Base-by-base conservation (phyloP, 2,329 filamentous ascomycete genomes). In the Plenodomus tracheiphilus region DNA sequence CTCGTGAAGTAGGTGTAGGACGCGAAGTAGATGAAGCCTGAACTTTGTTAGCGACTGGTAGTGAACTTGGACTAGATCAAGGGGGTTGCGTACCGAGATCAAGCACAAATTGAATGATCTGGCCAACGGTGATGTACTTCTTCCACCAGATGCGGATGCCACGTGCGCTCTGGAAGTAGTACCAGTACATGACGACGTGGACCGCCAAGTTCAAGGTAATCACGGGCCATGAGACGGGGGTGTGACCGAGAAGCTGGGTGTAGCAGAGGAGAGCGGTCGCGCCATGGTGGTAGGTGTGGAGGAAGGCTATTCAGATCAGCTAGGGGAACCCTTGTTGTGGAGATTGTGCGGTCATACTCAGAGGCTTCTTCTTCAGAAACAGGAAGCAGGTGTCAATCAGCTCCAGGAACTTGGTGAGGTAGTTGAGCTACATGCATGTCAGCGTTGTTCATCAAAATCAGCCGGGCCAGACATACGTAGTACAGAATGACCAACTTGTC, bases 101-200 rank as follows among this genome's bases (percentile, higher is more conserved):
- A 74, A 97, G 93, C 73, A 97, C 84, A 79, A 97, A 97, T 75
- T 97, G 93, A 67, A 89, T 85, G 75, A 97, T 97, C 78, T 97
- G 93, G 70, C 97, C 88, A 71, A 92, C 89, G 65, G 93, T 97
- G 73, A 97, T 95, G 88, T 93, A 97, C 79, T 97, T 91, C 88
- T 97, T 97, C 93, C 93, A 97, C 92, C 92, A 97, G 77, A 97
- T 94, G 69, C 87, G 87, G 75, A 97, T 85, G 63, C 94, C 94
- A 64, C 93, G 91, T 46, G 93, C 92, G 70, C 90, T 93, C 83
- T 97, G 93, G 87, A 97, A 97, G 85, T 97, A 97, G 86, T 97
- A 97, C 92, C 92, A 97, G 87, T 97, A 97, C 93, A 97, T 97
- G 72, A 97, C 89, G 50, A 97, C 93, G 78, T 97, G 93, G 46